Percentiles rank a stretch among this genome's conserved stretches.
These are phyloP conservation scores for Oleoguttula mirabilis DNA, from an alignment of 495 filamentous ascomycete species.

Conservation along the genomic window DNA sequence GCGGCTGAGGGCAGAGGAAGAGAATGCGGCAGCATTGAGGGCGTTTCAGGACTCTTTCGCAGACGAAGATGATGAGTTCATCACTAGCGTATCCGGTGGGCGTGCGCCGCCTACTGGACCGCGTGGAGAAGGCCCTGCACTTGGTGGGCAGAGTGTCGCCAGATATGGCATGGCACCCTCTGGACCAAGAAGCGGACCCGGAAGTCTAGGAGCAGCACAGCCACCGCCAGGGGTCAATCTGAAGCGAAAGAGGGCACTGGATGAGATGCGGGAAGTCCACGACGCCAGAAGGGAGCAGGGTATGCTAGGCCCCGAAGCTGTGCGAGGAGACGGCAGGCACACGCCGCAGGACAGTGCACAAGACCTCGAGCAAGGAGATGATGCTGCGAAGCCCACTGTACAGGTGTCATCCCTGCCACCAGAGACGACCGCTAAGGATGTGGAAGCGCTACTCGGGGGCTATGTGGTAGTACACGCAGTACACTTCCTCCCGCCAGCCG, in stretches of 20 bases:
- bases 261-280: slow-evolving; percentile 38
- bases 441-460: slow-evolving; percentile 60
- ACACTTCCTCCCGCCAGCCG: slow-evolving; percentile 53
- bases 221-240: slow-evolving; percentile 28
- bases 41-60: slow-evolving; percentile 88
- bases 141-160: slow-evolving; percentile 14
- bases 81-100: slow-evolving; percentile 30
- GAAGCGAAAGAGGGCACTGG: slow-evolving; percentile 38
- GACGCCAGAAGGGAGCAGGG: slow-evolving; percentile 29
- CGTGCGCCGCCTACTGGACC: slow-evolving; percentile 32
- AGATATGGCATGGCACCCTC: slow-evolving; percentile 19
- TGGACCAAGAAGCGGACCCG: slow-evolving; percentile 54
- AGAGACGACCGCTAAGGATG: slow-evolving; percentile 55
- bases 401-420: slow-evolving; percentile 52
- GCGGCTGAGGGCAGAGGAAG: slow-evolving; percentile 69
- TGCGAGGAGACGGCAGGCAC: too few relatives aligned
- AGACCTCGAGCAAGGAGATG: slow-evolving; percentile 41
- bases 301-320: too few relatives aligned
- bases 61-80: slow-evolving; percentile 44
- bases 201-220: slow-evolving; percentile 57
- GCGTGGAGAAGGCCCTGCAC: slow-evolving; percentile 23
- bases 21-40: slow-evolving; percentile 80
- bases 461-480: slow-evolving; percentile 65
- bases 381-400: slow-evolving; percentile 80
- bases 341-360: slow-evolving; percentile 44